Evolutionary conservation across 2,329 filamentous ascomycete species (phyloP).

Genomic region (Capronia americana): DNA sequence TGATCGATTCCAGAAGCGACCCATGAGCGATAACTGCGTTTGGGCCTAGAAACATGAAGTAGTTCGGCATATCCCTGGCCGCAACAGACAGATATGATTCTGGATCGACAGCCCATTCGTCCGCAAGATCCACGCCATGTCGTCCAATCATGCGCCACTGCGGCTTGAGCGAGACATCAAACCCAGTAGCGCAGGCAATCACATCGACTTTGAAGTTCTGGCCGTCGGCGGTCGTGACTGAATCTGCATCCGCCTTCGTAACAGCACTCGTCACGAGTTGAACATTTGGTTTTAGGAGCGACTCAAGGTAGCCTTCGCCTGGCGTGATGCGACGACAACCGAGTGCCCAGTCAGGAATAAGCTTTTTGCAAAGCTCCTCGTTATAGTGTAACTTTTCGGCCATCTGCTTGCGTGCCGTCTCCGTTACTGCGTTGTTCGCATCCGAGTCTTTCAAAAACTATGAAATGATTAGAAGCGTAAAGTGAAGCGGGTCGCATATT

Average conservation of each 20-base stretch:
- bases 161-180: constrained; percentile 48
- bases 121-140: constrained; percentile 39
- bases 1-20: constrained; percentile 39
- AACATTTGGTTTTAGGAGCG: constrained; percentile 51
- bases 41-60: constrained; percentile 45
- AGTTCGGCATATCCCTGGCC: constrained; percentile 44
- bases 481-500: too few species aligned
- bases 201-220: constrained; percentile 41
- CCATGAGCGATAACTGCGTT: constrained; percentile 43
- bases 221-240: constrained; percentile 39
- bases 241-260: constrained; percentile 42
- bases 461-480: too few species aligned
- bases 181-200: constrained; percentile 51
- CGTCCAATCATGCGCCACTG: constrained; percentile 46
- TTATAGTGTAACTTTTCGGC: constrained; percentile 32
- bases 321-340: too few species aligned
- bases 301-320: constrained; percentile 60
- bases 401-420: constrained; percentile 30
- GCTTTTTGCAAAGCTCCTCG: constrained; percentile 33
- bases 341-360: constrained; percentile 40
- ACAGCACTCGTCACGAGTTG: constrained; percentile 45
- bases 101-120: constrained; percentile 42
- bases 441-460: constrained; percentile 26
- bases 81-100: constrained; percentile 42
- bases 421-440: constrained; percentile 27